phyloP scores from a whole-genome alignment of 225 moss, liverwort and hornwort species.

The Asterella californica region DNA sequence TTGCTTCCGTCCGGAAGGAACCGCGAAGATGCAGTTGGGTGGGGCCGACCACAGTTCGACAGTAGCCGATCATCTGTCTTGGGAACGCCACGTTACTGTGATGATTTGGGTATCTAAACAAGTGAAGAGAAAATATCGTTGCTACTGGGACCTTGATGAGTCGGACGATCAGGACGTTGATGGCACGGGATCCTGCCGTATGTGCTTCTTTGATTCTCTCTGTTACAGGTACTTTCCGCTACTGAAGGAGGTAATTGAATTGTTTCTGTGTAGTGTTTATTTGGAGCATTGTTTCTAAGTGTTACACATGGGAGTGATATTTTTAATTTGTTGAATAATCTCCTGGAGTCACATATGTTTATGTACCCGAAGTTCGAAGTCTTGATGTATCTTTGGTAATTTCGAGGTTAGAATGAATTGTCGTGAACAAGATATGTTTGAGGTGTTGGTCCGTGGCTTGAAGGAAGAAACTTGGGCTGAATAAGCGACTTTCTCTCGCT shows the following conservation, averaged over 20 bases:
- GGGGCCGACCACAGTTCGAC: no score
- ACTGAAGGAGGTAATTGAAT: neutral
- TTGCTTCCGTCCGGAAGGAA: no score
- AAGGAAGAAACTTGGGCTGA: no score
- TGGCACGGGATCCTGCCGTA: conserved; percentile 20
- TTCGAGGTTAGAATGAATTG: neutral
- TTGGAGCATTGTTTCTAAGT: neutral
- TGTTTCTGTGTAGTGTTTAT: neutral
- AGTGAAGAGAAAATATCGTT: no score
- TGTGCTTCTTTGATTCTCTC: conserved; percentile 11
- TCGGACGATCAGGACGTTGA: neutral
- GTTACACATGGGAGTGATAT: neutral
- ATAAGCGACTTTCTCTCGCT: neutral
- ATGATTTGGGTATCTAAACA: no score
- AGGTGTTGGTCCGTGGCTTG: neutral
- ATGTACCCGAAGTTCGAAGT: neutral
- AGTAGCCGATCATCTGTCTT: no score
- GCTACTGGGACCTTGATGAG: no score
- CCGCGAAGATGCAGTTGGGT: no score
- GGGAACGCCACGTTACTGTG: no score
- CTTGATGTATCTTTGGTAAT: no score
- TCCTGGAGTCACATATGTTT: no score
- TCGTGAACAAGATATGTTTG: no score
- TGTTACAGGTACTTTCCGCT: neutral
- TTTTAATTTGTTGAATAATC: neutral